Percentiles rank a stretch among this genome's conserved stretches.
These are phyloP conservation scores for Obba rivulosa DNA, from an alignment of 768 basidiomycete genomes.

Conservation along the genomic window DNA sequence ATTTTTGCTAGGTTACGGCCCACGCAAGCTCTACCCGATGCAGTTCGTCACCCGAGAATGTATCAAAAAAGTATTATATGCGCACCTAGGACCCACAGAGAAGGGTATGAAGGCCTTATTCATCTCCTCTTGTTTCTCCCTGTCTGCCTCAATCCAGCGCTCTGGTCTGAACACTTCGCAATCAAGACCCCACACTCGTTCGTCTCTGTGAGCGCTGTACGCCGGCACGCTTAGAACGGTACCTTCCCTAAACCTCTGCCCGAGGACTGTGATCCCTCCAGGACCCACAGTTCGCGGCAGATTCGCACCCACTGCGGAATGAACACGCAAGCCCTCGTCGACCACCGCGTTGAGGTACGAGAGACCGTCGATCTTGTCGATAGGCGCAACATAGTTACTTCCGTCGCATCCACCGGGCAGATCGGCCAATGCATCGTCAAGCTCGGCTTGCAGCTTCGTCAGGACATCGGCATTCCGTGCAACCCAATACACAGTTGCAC, in stretches of 20 bases:
- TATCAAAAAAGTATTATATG: no score
- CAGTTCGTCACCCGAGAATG: no score
- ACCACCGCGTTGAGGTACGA: constrained; percentile 27
- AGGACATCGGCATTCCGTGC: constrained; percentile 3
- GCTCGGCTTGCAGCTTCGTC: constrained; percentile 5
- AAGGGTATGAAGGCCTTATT: constrained; percentile 9
- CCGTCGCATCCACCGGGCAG: no score
- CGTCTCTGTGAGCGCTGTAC: constrained; percentile 7
- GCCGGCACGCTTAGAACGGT: constrained; percentile 20
- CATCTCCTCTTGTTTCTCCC: not conserved
- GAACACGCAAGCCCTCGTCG: constrained; percentile 25
- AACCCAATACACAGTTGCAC: constrained; percentile 3
- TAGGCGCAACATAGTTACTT: not conserved
- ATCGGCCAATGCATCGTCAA: constrained; percentile 4
- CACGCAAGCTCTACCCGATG: constrained; percentile 5
- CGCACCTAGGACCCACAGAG: no score
- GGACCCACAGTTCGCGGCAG: constrained; percentile 23
- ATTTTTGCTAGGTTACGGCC: constrained; percentile 2
- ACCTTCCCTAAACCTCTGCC: constrained; percentile 17
- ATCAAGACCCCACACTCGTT: constrained; percentile 13
- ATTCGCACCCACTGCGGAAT: constrained; percentile 24
- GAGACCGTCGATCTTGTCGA: constrained; percentile 5
- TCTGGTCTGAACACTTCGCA: constrained; percentile 16
- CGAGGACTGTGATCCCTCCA: constrained; percentile 16
- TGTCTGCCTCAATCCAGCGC: no score